Conservation (phyloP, 345 rosid species). For the Brassica juncea region DNA sequence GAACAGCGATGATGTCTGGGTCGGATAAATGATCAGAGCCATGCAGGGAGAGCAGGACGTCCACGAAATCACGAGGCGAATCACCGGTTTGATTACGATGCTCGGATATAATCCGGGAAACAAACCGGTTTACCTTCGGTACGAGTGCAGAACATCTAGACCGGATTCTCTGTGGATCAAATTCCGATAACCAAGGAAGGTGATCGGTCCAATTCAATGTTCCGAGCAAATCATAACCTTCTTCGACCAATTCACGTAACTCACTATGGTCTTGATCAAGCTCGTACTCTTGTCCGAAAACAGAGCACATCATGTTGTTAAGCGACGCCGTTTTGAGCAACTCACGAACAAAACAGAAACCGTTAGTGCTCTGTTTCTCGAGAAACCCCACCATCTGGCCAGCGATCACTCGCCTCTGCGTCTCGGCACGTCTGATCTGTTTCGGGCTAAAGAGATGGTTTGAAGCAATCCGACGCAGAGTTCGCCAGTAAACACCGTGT, state of each 20-base stretch:
- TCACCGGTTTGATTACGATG: conserved; percentile 45
- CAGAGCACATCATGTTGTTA: conserved; percentile 75
- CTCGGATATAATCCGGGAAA: conserved; percentile 51
- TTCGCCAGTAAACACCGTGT: conserved; percentile 77
- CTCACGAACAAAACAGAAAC: conserved; percentile 51
- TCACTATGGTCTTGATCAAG: conserved; percentile 42
- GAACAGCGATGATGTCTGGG: conserved; percentile 72
- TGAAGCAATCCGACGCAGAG: conserved; percentile 60
- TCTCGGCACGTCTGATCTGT: conserved; percentile 53
- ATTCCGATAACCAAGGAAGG: conserved; percentile 64
- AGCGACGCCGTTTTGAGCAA: conserved; percentile 65
- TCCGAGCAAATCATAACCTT: conserved; percentile 70
- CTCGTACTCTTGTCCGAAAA: conserved; percentile 61
- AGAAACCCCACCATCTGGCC: conserved; percentile 52
- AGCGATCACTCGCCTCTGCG: conserved; percentile 49
- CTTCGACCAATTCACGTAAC: conserved; percentile 56
- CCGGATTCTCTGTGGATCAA: conserved; percentile 70
- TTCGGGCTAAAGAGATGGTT: conserved; percentile 65
- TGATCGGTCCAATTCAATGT: conserved; percentile 71
- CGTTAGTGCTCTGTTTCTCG: conserved; percentile 19
- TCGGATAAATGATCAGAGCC: conserved; percentile 57
- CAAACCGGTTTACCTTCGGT: conserved; percentile 68
- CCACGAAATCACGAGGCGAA: conserved; percentile 60
- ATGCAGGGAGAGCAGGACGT: conserved; percentile 62
- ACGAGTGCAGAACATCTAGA: conserved; percentile 64